These are phyloP conservation scores for Saccharomyces kudriavzevii DNA, from an alignment of 805 yeast genomes.

Conservation along the genomic window DNA sequence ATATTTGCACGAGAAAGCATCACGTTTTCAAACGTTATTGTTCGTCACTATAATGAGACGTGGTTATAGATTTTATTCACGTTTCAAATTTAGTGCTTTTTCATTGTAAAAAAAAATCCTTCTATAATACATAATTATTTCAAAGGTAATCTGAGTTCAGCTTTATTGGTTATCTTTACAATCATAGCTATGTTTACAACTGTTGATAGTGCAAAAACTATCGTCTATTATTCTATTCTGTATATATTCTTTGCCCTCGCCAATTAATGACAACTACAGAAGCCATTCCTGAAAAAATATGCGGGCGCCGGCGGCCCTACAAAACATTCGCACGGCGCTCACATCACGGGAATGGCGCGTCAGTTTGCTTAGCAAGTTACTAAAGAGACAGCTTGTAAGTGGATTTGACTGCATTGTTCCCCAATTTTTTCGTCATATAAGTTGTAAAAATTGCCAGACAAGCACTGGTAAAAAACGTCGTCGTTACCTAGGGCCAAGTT, in stretches of 20 bases:
- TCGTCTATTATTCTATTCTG: not conserved
- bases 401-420: constrained; percentile 48
- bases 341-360: not conserved
- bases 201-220: not conserved
- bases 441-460: constrained; percentile 60
- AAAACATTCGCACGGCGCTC: not conserved
- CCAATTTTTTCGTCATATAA: constrained; percentile 51
- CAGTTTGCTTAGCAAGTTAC: constrained; percentile 35
- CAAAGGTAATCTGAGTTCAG: not conserved
- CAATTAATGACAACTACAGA: not conserved
- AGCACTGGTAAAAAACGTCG: constrained; percentile 55
- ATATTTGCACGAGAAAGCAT: not conserved
- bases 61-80: not conserved
- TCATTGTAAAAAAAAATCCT: not conserved
- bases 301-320: not conserved
- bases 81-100: not conserved
- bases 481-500: constrained; percentile 51
- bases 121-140: not conserved
- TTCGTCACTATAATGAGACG: not conserved
- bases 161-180: not conserved
- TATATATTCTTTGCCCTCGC: not conserved
- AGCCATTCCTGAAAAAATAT: not conserved
- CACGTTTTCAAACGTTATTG: not conserved
- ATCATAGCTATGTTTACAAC: not conserved
- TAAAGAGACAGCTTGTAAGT: constrained; percentile 43